phyloP scores from a whole-genome alignment of 805 yeast species.

The Priceomyces castillae region DNA sequence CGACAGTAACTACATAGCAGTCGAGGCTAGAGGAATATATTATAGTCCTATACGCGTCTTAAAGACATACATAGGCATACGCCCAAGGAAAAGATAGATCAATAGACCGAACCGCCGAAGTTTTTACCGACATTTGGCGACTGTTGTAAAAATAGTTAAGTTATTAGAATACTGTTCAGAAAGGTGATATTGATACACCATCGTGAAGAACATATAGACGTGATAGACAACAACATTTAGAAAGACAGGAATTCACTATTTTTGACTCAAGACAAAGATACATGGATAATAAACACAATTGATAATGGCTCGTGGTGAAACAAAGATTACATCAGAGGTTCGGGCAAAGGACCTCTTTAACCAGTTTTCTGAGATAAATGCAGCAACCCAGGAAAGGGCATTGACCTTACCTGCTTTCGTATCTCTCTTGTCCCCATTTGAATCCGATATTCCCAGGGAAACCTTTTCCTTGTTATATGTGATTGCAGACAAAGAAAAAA shows the following conservation, averaged over 20 bases:
- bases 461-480: constrained; percentile 60
- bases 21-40: neutral
- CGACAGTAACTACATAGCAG: constrained; percentile 1
- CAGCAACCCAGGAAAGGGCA: constrained; percentile 16
- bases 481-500: constrained; percentile 69
- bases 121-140: neutral
- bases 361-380: constrained; percentile 34
- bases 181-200: neutral
- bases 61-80: neutral
- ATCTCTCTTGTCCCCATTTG: constrained; percentile 40
- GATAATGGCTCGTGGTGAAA: constrained; percentile 5
- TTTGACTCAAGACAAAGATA: neutral
- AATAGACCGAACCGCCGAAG: neutral
- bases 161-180: neutral
- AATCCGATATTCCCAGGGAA: constrained; percentile 36
- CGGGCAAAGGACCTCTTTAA: constrained; percentile 35
- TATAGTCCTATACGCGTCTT: neutral
- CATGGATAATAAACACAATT: constrained; percentile 2
- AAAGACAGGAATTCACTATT: neutral
- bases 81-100: neutral
- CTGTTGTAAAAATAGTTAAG: neutral
- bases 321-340: constrained; percentile 13
- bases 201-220: constrained; percentile 2
- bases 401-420: constrained; percentile 37
- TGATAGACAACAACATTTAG: neutral